Evolutionary conservation across 495 filamentous ascomycete species (phyloP).

Genomic region (Neurospora cerealis): DNA sequence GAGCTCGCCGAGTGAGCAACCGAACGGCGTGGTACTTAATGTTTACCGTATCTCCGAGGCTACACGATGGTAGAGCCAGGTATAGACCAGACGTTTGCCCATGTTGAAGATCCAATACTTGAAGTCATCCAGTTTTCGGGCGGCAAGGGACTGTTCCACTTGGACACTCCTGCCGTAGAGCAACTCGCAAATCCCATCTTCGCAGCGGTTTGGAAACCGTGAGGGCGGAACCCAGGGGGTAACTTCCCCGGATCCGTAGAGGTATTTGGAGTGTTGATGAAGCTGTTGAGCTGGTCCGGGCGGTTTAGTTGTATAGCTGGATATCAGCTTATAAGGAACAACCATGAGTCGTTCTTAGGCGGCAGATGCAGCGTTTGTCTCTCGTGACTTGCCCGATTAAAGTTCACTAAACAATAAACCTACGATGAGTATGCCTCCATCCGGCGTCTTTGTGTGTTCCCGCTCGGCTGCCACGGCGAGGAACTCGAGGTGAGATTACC

Average conservation of each 20-base stretch:
- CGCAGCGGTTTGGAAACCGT: neutral
- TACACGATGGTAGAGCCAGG: neutral
- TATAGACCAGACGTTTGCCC: neutral
- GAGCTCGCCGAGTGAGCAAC: neutral
- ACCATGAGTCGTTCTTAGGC: neutral
- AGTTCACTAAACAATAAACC: neutral
- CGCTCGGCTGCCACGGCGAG: neutral
- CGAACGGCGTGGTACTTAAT: neutral
- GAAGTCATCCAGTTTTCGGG: neutral
- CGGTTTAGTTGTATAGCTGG: neutral
- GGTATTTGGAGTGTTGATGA: neutral
- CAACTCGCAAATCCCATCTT: neutral
- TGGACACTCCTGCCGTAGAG: neutral
- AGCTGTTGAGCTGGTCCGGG: neutral
- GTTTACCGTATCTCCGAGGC: neutral
- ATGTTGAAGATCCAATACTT: neutral
- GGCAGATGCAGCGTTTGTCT: neutral
- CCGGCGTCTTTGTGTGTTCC: neutral
- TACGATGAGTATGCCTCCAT: neutral
- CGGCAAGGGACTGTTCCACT: neutral
- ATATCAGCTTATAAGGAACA: neutral
- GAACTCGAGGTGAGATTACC: neutral
- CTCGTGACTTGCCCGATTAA: neutral
- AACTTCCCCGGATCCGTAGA: neutral
- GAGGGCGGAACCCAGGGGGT: neutral